phyloP scores from a whole-genome alignment of 2,329 filamentous ascomycete genomes.

The Curvularia verruculosa region DNA sequence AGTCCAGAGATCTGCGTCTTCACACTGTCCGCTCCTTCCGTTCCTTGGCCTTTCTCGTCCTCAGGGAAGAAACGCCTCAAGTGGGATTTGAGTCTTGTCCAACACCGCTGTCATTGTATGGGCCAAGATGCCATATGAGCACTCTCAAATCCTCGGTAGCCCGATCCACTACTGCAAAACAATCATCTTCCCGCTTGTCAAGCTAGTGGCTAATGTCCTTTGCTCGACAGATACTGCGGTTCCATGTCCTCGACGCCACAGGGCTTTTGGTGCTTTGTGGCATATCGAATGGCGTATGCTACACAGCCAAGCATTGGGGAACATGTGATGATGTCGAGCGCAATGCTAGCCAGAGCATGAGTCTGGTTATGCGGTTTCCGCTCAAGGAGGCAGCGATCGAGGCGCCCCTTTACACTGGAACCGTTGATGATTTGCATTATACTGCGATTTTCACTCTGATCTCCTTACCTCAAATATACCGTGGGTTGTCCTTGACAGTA shows the following conservation, averaged over 20 bases:
- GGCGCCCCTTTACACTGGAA: background rate
- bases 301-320: background rate
- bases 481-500: conserved; percentile 29
- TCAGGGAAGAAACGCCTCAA: background rate
- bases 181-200: background rate
- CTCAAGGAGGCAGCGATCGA: background rate
- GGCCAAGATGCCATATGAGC: background rate
- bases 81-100: background rate
- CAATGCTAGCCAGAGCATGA: background rate
- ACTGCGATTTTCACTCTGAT: background rate
- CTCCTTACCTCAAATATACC: conserved; percentile 25
- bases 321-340: background rate
- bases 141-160: background rate
- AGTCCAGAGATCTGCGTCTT: background rate
- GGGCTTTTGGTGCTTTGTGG: background rate
- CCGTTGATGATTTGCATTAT: background rate
- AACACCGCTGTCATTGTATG: background rate
- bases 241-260: background rate
- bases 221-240: background rate
- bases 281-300: background rate
- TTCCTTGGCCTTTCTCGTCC: background rate
- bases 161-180: background rate
- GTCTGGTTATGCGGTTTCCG: background rate
- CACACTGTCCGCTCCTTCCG: background rate
- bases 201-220: background rate